Conservation (phyloP, 352 stramenopile genomes). For the Phytophthora agathidicida region DNA sequence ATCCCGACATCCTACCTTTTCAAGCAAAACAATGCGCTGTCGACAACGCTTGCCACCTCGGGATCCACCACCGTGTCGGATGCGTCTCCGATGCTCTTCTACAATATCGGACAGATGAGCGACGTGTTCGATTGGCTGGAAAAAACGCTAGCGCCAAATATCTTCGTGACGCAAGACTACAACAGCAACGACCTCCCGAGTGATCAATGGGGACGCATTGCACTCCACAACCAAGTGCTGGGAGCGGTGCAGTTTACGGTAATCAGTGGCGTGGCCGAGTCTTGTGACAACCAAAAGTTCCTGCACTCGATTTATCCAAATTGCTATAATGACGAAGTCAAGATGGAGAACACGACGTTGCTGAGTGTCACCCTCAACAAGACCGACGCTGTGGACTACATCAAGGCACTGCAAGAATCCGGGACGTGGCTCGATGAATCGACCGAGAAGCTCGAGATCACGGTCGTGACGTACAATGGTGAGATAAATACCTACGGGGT, state of each 20-base stretch:
- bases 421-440: constrained; percentile 5
- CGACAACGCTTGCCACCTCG: constrained; percentile 38
- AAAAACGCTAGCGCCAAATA: constrained; percentile 40
- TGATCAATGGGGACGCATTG: constrained; percentile 25
- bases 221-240: constrained; percentile 27
- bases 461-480: constrained; percentile 10
- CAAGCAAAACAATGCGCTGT: constrained; percentile 40
- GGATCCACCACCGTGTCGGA: constrained; percentile 53
- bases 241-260: no score
- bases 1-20: constrained; percentile 44
- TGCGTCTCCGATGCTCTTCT: constrained; percentile 52
- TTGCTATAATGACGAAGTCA: constrained; percentile 7
- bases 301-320: constrained; percentile 4
- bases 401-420: neutral
- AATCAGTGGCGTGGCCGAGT: no score
- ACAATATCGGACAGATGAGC: constrained; percentile 40
- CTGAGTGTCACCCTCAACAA: constrained; percentile 3
- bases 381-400: constrained; percentile 1
- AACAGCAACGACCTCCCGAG: constrained; percentile 43
- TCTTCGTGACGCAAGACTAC: constrained; percentile 55
- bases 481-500: constrained; percentile 10
- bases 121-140: constrained; percentile 52
- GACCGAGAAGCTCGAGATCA: constrained; percentile 5
- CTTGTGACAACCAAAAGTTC: no score
- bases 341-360: constrained; percentile 1